Evolutionary conservation across 2,329 filamentous ascomycete species (phyloP).

Genomic region (Paracorniculantispora psalliotae): DNA sequence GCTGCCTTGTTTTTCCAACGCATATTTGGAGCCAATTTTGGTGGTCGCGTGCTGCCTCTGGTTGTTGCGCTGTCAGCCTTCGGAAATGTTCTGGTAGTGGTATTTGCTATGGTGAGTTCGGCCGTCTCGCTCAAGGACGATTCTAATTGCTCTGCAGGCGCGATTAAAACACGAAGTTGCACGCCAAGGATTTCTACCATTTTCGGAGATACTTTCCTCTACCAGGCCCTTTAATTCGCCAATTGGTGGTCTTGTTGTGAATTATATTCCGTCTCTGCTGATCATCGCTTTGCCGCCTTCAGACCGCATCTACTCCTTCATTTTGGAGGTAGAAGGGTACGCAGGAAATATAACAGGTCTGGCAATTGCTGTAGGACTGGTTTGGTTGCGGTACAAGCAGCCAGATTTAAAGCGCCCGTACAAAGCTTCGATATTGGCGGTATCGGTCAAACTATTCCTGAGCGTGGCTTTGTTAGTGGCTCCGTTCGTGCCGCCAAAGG

Average conservation of each 20-base stretch:
- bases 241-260: constrained; percentile 61
- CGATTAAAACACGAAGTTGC: constrained; percentile 70
- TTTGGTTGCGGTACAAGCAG: constrained; percentile 55
- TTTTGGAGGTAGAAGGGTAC: constrained; percentile 67
- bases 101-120: constrained; percentile 56
- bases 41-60: constrained; percentile 53
- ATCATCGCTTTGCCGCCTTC: constrained; percentile 63
- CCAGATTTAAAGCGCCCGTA: constrained; percentile 60
- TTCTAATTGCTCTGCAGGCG: constrained; percentile 38
- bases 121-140: too few species aligned
- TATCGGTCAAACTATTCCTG: constrained; percentile 49
- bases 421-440: constrained; percentile 57
- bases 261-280: constrained; percentile 63
- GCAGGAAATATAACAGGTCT: constrained; percentile 57
- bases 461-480: constrained; percentile 52
- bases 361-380: constrained; percentile 51
- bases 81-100: constrained; percentile 70
- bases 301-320: constrained; percentile 65
- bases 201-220: constrained; percentile 54
- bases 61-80: constrained; percentile 62
- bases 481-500: constrained; percentile 57
- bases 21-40: constrained; percentile 55
- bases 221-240: constrained; percentile 64
- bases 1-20: constrained; percentile 63
- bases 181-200: constrained; percentile 65